Percentiles rank a stretch among this genome's conserved stretches.
These are phyloP conservation scores for Verticillium isaacii DNA, from an alignment of 2,329 filamentous ascomycete genomes.

Conservation along the genomic window DNA sequence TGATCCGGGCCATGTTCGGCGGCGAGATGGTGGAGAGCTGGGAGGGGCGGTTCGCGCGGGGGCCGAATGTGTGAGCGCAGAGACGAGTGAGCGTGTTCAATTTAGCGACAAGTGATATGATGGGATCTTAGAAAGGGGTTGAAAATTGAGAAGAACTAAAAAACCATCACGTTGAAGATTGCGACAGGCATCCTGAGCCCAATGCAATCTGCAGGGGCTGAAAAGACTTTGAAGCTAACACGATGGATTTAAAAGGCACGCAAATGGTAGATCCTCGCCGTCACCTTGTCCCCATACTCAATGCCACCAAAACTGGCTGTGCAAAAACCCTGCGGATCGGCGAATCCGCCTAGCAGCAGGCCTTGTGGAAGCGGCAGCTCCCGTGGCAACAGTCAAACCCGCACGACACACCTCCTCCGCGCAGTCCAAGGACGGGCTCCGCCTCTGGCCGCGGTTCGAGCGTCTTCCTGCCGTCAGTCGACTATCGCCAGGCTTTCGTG, in stretches of 20 bases:
- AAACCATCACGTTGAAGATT: too few species aligned
- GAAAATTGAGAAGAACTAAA: too few species aligned
- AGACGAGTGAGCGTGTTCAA: neutral
- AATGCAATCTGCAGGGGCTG: too few species aligned
- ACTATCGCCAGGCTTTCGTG: neutral
- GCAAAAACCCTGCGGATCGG: neutral
- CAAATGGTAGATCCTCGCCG: too few species aligned
- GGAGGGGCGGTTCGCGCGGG: conserved; percentile 2
- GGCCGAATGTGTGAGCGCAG: neutral
- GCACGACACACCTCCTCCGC: conserved; percentile 20
- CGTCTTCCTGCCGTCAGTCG: conserved; percentile 6
- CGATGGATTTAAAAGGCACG: too few species aligned
- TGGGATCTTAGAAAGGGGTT: too few species aligned
- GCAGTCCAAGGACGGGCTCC: conserved; percentile 17
- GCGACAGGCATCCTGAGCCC: too few species aligned
- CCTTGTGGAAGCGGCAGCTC: conserved; percentile 22
- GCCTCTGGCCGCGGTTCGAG: conserved; percentile 18
- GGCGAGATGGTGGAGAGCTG: conserved; percentile 9
- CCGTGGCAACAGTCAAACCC: conserved; percentile 24
- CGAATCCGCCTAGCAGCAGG: conserved; percentile 16
- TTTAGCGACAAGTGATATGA: too few species aligned
- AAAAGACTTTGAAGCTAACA: too few species aligned
- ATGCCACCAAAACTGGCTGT: neutral
- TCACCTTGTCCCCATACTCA: neutral
- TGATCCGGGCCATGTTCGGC: conserved; percentile 7